Percentiles rank a stretch among this genome's conserved stretches.
These are phyloP conservation scores for Theobroma cacao DNA, from an alignment of 345 rosid species.

Conservation along the genomic window DNA sequence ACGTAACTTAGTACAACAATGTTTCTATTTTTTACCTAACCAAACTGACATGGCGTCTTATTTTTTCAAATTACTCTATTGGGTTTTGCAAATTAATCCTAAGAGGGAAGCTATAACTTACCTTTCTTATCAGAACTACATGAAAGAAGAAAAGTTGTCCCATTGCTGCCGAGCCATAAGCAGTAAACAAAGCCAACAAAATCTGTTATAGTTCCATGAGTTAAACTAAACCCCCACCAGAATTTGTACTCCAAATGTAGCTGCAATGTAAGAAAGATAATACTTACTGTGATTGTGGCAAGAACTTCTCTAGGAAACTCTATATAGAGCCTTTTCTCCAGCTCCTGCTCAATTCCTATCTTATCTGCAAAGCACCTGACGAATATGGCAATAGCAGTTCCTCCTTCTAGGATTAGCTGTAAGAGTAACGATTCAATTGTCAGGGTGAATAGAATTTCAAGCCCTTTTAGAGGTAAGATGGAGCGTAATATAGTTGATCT, in stretches of 20 bases:
- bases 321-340: constrained; percentile 48
- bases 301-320: constrained; percentile 77
- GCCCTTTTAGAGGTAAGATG: not conserved
- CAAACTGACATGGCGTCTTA: not conserved
- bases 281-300: constrained; percentile 74
- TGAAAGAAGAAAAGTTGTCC: constrained; percentile 97
- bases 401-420: constrained; percentile 89
- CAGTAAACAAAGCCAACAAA: constrained; percentile 65
- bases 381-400: constrained; percentile 82
- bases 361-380: constrained; percentile 85
- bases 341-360: constrained; percentile 77
- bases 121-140: constrained; percentile 93
- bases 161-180: constrained; percentile 90
- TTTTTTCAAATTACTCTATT: not conserved
- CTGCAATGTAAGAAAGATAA: not conserved
- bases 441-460: not conserved
- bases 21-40: not conserved
- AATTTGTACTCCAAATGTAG: constrained; percentile 2
- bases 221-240: constrained; percentile 13
- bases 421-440: constrained; percentile 7
- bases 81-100: not conserved
- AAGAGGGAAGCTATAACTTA: constrained; percentile 23
- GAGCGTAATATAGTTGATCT: not conserved
- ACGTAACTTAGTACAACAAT: not conserved
- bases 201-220: constrained; percentile 42